Evolutionary conservation across 2,329 filamentous ascomycete species (phyloP).

Genomic region (Neonectria magnoliae): DNA sequence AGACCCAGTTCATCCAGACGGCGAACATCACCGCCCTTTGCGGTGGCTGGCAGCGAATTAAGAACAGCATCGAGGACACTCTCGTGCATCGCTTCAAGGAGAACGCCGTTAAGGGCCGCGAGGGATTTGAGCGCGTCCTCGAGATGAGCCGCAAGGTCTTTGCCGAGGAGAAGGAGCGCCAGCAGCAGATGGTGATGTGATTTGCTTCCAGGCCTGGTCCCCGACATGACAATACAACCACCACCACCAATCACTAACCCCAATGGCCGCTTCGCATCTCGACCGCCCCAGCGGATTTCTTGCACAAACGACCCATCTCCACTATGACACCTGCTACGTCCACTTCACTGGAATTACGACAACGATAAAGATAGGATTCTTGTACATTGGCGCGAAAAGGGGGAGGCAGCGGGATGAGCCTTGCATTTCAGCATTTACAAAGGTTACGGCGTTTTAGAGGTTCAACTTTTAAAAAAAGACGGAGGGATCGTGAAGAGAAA

Average conservation of each 20-base stretch:
- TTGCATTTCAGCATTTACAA: constrained; percentile 41
- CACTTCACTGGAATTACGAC: constrained; percentile 28
- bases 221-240: constrained; percentile 8
- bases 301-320: constrained; percentile 37
- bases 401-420: constrained; percentile 18
- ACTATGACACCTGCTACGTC: constrained; percentile 34
- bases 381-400: constrained; percentile 40
- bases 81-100: constrained; percentile 89
- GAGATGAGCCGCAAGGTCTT: constrained; percentile 94
- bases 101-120: constrained; percentile 88
- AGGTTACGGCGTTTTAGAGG: constrained; percentile 40
- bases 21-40: constrained; percentile 94
- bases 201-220: neutral
- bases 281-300: neutral
- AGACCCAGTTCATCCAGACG: constrained; percentile 87
- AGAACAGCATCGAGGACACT: constrained; percentile 94
- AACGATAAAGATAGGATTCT: constrained; percentile 28
- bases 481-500: constrained; percentile 9
- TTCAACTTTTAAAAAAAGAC: constrained; percentile 35
- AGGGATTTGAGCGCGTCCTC: constrained; percentile 94
- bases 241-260: constrained; percentile 16
- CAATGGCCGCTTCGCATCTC: constrained; percentile 14
- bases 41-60: constrained; percentile 96
- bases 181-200: constrained; percentile 40
- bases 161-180: constrained; percentile 82